Evolutionary conservation across 169 alveolate species (phyloP), one percentile per base, ranked within the genome.

Genomic region (Miamiensis avidus): DNA sequence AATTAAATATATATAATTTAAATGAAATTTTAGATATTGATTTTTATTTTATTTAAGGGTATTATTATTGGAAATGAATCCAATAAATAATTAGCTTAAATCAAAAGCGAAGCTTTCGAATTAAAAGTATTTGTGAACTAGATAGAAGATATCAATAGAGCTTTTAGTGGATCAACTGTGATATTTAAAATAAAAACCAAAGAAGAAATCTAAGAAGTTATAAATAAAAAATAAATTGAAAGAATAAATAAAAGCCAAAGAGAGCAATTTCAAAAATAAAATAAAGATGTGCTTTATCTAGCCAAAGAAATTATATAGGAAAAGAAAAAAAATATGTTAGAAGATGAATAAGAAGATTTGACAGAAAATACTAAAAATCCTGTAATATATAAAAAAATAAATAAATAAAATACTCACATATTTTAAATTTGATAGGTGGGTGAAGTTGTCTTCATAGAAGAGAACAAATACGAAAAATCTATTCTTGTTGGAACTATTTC

Each of bases 81-180:
- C 34, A 75, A 82, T 29, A 89, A 82, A 73, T 76, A 76, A 20
- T 76, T 74, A 79, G 90, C 83, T 26, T 75, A 73, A 31, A 85
- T 89, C n/a, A 76, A 33, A 29, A 76, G 84, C 28, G 85, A 88
- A 26, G 81, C 65, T 4, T 81, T 89, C 74, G 31, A 64, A 6
- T 33, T 64, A 25, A 89, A 89, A 65, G 89, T 89, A 0, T 82
- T 85, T 65, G 75, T 89, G 28, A 89, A 89, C 34, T 85, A 84
- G 0, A 31, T 85, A 0, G 81, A 29, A 29, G 78, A 82, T 1
- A 0, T 82, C 74, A 91, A 91, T 81, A 78, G 94, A 74, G 90
- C 94, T 33, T 75, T 91, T 11, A 89, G 88, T 69, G 90, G 94
- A 31, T 87, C 83, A 28, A 76, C 86, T 16, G 94, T 91, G 6